Base-by-base conservation (phyloP, 768 basidiomycete genomes). In the Pisolithus albus region DNA sequence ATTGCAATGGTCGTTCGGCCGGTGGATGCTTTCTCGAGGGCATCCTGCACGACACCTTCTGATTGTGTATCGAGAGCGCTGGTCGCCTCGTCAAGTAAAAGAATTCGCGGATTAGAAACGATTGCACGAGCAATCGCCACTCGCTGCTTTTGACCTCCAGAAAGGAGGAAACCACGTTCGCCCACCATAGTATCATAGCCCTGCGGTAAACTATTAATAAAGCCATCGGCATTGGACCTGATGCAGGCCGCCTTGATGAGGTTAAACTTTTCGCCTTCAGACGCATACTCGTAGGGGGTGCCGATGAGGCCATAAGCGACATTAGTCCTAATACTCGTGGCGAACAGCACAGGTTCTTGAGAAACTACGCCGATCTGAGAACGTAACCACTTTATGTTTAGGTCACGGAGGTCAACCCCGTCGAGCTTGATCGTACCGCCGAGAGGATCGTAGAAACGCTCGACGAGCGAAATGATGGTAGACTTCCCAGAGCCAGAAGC, bases 141-240 rank as follows among this genome's bases (percentile, higher is more conserved):
- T 61, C 92, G 88, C 62, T 94, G 75, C 66, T 92, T 92, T 71
- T 92, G 90, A 21, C 89, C 89, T 51, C 90, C 90, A 34, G 83
- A 86, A 1, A 92, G 71, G 30, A 92, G 69, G 75, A 92, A 89
- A 2, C 91, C 91, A 51, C 88, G 82, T 66, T 94, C 91, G 36
- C 90, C 91, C 28, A 92, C 90, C 74, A 89, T 74, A 10, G 91
- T 94, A 37, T 92, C 85, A 60, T 93, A 94, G 1, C 88, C 88
- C 15, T 81, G 65, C 0, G 92, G 89, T 3, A 94, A 70, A 60
- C 88, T 87, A 52, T 72, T 73, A 56, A 94, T 83, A 66, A 93
- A 94, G 16, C 83, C 84, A 57, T 94, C 86, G 0, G 90, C 91
- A 59, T 94, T 94, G 3, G 92, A 83, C 64, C 92, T 91, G 69